Base-by-base conservation (phyloP, 1,284 basidiomycete genomes). In the Chalciporus piperatoides region DNA sequence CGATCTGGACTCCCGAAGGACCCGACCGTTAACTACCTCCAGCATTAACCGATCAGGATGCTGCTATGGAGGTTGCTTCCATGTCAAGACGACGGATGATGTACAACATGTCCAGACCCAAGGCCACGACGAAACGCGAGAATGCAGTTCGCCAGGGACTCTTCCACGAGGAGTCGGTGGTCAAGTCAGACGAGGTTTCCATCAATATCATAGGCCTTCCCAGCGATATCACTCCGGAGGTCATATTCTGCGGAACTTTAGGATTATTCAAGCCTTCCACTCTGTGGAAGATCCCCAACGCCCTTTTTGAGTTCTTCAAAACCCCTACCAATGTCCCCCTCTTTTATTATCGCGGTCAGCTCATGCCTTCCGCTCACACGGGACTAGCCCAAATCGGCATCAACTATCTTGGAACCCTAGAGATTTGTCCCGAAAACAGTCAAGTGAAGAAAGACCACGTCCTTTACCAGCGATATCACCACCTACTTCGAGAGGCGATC, bases 341-440 rank as follows among this genome's bases (percentile, higher is more conserved):
- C 42, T 46, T 55, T 23, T 55, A 55, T 21, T 46, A 55, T 35
- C 53, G 53, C n/a, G 54, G 53, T 15, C 48, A 55, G 39, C 39
- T 55, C 9, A 51, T 55, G 15, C 53, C 52, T 17, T 44, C 41
- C 19, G 33, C 25, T n/a, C 50, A 14, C 7, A 40, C 35, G 2
- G 43, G 43, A 5, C 33, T 54, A 7, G 35, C 41, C 15, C 52
- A 40, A 17, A 24, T 54, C 15, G 24, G 53, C 12, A 21, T 54
- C 27, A 53, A 54, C 19, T 54, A 54, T 21, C 51, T 45, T 14
- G 53, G 53, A 38, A 54, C 52, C 3, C 41, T 54, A 24, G 42
- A 54, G 32, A 43, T 42, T 10, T 42, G 45, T 38, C 40, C 46
- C 17, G 25, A 53, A 44, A 43, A 39, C 19, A 44, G 33, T 11